These are phyloP conservation scores for Zalaria sp. DNA, from an alignment of 2,329 filamentous ascomycete species.

Conservation along the genomic window DNA sequence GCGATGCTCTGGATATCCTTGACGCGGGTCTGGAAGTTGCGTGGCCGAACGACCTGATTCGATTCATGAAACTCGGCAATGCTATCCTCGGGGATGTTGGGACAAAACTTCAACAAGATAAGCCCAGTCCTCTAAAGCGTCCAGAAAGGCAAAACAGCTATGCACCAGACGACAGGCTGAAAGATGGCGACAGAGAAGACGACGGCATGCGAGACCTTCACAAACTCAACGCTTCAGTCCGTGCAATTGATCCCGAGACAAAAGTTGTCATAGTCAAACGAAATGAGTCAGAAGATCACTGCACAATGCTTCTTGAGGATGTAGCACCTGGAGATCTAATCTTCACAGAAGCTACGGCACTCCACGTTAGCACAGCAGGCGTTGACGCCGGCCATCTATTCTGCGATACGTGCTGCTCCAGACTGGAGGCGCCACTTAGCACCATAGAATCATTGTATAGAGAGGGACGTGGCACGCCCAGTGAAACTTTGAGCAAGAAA, in stretches of 20 bases:
- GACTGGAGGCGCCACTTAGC: not conserved
- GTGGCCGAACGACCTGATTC: not conserved
- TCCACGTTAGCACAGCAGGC: not conserved
- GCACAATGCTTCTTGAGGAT: not conserved
- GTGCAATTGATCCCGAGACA: not conserved
- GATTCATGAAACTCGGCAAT: not conserved
- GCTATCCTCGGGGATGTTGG: not conserved
- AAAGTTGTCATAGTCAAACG: not conserved
- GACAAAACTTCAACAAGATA: not conserved
- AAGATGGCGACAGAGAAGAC: not conserved
- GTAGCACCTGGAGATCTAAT: not conserved
- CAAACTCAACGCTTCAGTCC: not conserved
- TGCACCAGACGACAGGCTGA: not conserved
- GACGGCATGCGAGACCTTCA: not conserved
- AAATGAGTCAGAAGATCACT: not conserved
- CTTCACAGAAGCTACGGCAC: not conserved
- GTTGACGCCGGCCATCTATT: not conserved
- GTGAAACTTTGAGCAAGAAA: not conserved
- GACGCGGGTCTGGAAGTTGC: not conserved
- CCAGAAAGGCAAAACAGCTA: not conserved
- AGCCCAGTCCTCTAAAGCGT: not conserved
- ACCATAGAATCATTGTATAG: not conserved
- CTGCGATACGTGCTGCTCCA: not conserved
- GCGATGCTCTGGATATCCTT: constrained; percentile 8
- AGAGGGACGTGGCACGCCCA: too few relatives aligned